Base-by-base conservation (phyloP, 345 rosid species). In the Salix brachista region DNA sequence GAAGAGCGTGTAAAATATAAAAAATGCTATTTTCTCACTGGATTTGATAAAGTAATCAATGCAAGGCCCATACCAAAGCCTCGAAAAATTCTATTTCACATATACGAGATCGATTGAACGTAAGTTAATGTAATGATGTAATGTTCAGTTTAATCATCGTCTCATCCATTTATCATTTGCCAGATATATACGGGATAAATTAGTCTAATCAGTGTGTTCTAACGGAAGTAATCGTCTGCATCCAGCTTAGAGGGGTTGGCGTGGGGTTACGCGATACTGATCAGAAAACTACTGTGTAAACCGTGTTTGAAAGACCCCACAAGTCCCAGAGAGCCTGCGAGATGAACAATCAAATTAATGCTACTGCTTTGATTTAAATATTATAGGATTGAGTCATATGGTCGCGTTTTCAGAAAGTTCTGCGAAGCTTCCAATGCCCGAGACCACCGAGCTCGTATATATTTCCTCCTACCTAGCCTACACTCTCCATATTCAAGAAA, bases 361-460 rank as follows among this genome's bases (percentile, higher is more conserved):
- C 21, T n/a, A 12, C 16, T 14, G 60, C 75, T 61, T 56, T 72
- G 72, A 72, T 41, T 67, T 65, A 34, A 34, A n/a, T 17, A 18
- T 23, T 50, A 23, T 10, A 42, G 46, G 46, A 2, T 65, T 72
- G 28, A n/a, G 25, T 17, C 44, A 25, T 16, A 14, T 32, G 73
- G 79, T 41, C 79, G 73, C 54, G 66, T 67, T 28, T 19, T 32
- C 41, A 60, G 74, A 80, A 76, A 61, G 30, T 72, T 58, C 83
- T 60, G 32, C n/a, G 37, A 39, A 34, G 34, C n/a, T 80, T 76
- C 77, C 83, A n/a, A 18, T 25, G 52, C 36, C 37, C 80, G 34
- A 19, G 64, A 46, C 71, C 58, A 34, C 39, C 17, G 25, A 17
- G 21, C 17, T 34, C 11, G 46, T n/a, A 44, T 71, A 78, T 67